phyloP scores from a whole-genome alignment of 805 yeast genomes.

The Zygosaccharomyces lentus region DNA sequence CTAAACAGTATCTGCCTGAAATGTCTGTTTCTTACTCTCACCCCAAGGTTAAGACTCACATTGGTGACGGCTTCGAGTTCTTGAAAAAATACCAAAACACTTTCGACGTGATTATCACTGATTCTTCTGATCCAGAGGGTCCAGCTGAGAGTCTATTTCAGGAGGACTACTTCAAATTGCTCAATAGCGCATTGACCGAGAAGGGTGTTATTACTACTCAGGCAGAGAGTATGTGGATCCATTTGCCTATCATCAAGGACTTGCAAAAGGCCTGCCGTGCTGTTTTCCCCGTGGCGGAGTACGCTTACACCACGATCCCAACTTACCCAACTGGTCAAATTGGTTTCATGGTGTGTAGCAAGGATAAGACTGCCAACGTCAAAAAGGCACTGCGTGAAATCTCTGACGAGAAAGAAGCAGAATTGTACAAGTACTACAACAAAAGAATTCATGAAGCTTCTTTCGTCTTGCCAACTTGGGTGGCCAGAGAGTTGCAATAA shows the following conservation, averaged over 20 bases:
- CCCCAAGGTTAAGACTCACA: constrained; percentile 85
- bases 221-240: constrained; percentile 94
- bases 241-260: constrained; percentile 75
- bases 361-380: constrained; percentile 62
- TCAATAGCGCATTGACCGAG: constrained; percentile 82
- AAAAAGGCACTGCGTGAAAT: constrained; percentile 64
- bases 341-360: constrained; percentile 96
- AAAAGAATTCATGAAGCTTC: constrained; percentile 81
- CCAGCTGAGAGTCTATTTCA: constrained; percentile 95
- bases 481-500: constrained; percentile 47
- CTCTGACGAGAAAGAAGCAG: constrained; percentile 55
- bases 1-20: constrained; percentile 82
- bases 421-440: constrained; percentile 77
- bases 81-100: constrained; percentile 77
- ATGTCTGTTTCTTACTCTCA: constrained; percentile 80
- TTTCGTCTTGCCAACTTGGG: constrained; percentile 90
- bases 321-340: constrained; percentile 96
- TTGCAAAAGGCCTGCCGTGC: constrained; percentile 76
- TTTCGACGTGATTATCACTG: constrained; percentile 94
- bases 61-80: constrained; percentile 98
- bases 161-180: constrained; percentile 81
- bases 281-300: constrained; percentile 88
- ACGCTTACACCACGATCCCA: constrained; percentile 89
- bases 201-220: constrained; percentile 91
- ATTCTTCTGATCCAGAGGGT: constrained; percentile 97